These are phyloP conservation scores for Lactifluus rugatus DNA, from an alignment of 768 basidiomycete genomes.

Conservation along the genomic window DNA sequence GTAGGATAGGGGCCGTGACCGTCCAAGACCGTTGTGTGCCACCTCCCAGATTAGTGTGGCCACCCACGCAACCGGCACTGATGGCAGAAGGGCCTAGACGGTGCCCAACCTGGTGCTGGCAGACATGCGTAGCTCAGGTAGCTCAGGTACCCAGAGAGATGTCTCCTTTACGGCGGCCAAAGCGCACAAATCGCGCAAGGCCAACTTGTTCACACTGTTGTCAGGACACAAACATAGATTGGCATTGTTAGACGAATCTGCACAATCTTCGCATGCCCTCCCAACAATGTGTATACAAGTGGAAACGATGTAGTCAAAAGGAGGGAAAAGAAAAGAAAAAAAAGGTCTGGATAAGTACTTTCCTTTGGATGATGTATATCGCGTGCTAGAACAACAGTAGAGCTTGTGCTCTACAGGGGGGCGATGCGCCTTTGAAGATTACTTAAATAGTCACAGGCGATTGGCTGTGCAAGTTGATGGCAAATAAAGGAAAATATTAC, in stretches of 20 bases:
- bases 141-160: not conserved
- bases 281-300: conserved; percentile 17
- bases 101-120: not conserved
- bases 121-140: not conserved
- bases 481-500: not conserved
- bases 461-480: not conserved
- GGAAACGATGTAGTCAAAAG: not conserved
- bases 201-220: conserved; percentile 13
- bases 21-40: not conserved
- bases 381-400: not conserved
- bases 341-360: not conserved
- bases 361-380: not conserved
- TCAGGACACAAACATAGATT: conserved; percentile 16
- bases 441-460: not conserved
- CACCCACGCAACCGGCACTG: not conserved
- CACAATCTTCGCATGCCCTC: conserved; percentile 16
- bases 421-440: not conserved
- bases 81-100: not conserved
- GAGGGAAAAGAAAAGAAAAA: not conserved
- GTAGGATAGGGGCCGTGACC: not conserved
- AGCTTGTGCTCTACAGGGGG: too few relatives aligned
- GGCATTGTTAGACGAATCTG: conserved; percentile 8
- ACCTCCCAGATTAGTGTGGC: not conserved
- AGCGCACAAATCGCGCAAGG: not conserved
- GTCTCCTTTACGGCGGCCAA: not conserved